Conservation (phyloP, 208 protist genomes). For the Kentomonas sorsogonicus region DNA sequence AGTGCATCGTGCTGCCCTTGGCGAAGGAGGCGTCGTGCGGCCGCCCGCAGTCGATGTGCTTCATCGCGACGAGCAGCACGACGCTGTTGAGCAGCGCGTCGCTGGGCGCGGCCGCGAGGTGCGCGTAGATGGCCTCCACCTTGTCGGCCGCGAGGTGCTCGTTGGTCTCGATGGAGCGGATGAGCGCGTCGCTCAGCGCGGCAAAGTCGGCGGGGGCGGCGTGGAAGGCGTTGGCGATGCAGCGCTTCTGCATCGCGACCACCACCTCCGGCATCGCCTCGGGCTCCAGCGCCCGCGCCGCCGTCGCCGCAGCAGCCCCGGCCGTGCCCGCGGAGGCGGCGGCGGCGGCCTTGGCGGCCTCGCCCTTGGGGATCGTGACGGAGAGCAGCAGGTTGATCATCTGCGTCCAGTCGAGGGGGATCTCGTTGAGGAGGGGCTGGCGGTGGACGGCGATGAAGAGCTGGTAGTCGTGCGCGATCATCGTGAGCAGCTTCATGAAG, state of each 20-base stretch:
- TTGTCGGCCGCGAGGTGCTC: slow-evolving; percentile 23
- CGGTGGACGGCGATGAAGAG: slow-evolving; percentile 98
- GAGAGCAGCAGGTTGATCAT: slow-evolving; percentile 97
- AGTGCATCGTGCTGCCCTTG: slow-evolving; percentile 88
- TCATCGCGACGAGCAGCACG: slow-evolving; percentile 94
- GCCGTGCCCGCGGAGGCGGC: slow-evolving; percentile 73
- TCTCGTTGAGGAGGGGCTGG: slow-evolving; percentile 93
- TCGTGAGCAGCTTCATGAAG: slow-evolving; percentile 91
- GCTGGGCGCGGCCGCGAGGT: slow-evolving; percentile 73
- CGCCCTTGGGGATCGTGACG: slow-evolving; percentile 95
- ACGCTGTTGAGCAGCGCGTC: slow-evolving; percentile 94
- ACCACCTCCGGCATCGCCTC: slow-evolving; percentile 85
- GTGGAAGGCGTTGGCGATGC: slow-evolving; percentile 20
- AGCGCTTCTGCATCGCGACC: slow-evolving; percentile 37
- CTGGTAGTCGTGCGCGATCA: slow-evolving; percentile 99
- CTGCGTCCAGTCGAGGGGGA: slow-evolving; percentile 96
- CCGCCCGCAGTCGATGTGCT: slow-evolving; percentile 33
- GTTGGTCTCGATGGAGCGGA: slow-evolving; percentile 39
- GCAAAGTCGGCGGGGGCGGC: no score
- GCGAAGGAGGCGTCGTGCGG: slow-evolving; percentile 25
- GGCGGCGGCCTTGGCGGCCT: slow-evolving; percentile 93
- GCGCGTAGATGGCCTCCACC: slow-evolving; percentile 21
- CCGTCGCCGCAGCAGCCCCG: no score
- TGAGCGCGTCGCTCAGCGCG: slow-evolving; percentile 52
- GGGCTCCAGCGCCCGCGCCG: slow-evolving; percentile 86